phyloP scores from a whole-genome alignment of 1,139 yeast genomes.

The Candida tropicalis region DNA sequence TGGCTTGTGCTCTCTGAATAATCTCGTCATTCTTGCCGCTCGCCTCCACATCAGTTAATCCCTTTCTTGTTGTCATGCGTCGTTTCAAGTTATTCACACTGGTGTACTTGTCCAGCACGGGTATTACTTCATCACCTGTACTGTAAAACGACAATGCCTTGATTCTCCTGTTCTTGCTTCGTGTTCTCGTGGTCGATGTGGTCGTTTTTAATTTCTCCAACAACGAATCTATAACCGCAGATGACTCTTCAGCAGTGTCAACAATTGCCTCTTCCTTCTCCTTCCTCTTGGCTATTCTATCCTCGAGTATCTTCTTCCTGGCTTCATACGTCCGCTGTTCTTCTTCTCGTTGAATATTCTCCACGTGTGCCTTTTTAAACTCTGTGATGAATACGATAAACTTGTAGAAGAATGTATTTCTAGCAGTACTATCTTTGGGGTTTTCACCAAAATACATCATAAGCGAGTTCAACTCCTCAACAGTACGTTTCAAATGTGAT shows the following conservation, averaged over 20 bases:
- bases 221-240: constrained; percentile 42
- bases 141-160: constrained; percentile 43
- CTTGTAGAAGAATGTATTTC: constrained; percentile 41
- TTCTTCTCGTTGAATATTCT: constrained; percentile 50
- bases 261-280: constrained; percentile 18
- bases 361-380: constrained; percentile 49
- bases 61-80: constrained; percentile 40
- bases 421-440: constrained; percentile 52
- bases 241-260: constrained; percentile 21
- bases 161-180: constrained; percentile 29
- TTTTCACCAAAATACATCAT: constrained; percentile 89
- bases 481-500: constrained; percentile 56
- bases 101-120: constrained; percentile 4
- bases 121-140: constrained; percentile 17
- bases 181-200: constrained; percentile 25
- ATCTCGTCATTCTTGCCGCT: constrained; percentile 26
- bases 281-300: constrained; percentile 19
- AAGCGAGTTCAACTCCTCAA: constrained; percentile 56
- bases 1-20: constrained; percentile 44
- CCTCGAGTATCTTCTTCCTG: constrained; percentile 39
- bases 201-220: constrained; percentile 40
- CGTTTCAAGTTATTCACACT: constrained; percentile 43
- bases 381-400: constrained; percentile 41
- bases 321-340: constrained; percentile 45
- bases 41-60: constrained; percentile 13